Evolutionary conservation across 805 yeast genomes (phyloP).

Genomic region (Starmerella cellae): DNA sequence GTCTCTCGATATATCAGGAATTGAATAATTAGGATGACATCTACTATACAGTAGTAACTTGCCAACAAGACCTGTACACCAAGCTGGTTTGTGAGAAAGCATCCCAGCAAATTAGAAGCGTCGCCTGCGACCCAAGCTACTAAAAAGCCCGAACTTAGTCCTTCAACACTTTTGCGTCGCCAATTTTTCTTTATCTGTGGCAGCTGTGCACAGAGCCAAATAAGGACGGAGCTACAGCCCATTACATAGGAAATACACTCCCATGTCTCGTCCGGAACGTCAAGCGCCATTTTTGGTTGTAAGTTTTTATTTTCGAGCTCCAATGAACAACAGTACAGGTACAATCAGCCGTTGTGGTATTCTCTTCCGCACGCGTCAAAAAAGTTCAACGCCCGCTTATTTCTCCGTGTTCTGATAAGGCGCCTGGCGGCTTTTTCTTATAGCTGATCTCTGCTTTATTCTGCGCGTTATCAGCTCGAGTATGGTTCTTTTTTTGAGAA

Average conservation of each 20-base stretch:
- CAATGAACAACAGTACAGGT: no score
- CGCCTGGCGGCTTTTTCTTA: no score
- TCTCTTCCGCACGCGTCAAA: no score
- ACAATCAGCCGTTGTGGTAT: no score
- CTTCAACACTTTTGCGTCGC: constrained; percentile 48
- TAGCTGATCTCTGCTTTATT: no score
- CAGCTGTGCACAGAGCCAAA: constrained; percentile 64
- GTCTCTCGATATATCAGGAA: constrained; percentile 44
- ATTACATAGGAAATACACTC: constrained; percentile 14
- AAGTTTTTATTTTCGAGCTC: no score
- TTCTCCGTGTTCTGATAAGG: no score
- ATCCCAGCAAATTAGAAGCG: constrained; percentile 48
- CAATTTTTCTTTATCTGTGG: constrained; percentile 58
- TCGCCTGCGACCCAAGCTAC: constrained; percentile 57
- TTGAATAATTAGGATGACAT: constrained; percentile 53
- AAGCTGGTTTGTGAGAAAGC: constrained; percentile 60
- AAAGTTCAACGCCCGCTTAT: no score
- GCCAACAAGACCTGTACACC: constrained; percentile 71
- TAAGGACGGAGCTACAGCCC: constrained; percentile 33
- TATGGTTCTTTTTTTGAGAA: no score
- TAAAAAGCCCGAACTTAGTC: constrained; percentile 48
- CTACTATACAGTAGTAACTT: constrained; percentile 59
- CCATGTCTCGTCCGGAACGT: constrained; percentile 14
- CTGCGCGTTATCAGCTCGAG: no score
- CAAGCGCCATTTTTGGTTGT: no score